Conservation (phyloP, 441 rosid species). For the Adansonia madagascariensis region DNA sequence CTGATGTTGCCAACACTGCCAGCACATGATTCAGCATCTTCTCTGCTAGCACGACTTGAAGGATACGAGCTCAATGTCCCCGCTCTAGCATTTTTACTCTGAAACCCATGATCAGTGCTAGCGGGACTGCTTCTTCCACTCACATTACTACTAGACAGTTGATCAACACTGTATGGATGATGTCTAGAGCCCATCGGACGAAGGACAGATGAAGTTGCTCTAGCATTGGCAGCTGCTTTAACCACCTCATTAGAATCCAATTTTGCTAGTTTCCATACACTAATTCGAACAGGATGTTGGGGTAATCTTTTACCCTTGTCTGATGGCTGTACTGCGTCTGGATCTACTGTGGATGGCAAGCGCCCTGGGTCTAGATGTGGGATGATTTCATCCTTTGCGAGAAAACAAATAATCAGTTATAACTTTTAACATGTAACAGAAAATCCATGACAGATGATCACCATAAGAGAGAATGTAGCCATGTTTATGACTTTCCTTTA, state of each 20-base stretch:
- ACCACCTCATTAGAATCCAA: slow-evolving; percentile 79
- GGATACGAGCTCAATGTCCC: slow-evolving; percentile 58
- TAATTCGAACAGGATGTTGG: slow-evolving; percentile 79
- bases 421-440: not conserved
- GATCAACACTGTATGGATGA: slow-evolving; percentile 56
- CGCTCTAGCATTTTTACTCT: slow-evolving; percentile 36
- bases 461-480: not conserved
- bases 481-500: slow-evolving; percentile 5
- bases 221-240: slow-evolving; percentile 86
- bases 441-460: slow-evolving; percentile 8
- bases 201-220: slow-evolving; percentile 87
- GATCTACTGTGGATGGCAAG: slow-evolving; percentile 79
- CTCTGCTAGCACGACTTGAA: slow-evolving; percentile 62
- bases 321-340: slow-evolving; percentile 51
- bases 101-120: slow-evolving; percentile 55
- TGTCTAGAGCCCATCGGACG: slow-evolving; percentile 62
- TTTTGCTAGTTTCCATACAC: slow-evolving; percentile 95
- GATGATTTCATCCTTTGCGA: slow-evolving; percentile 74
- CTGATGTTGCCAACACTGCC: slow-evolving; percentile 59
- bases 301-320: slow-evolving; percentile 64
- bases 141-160: slow-evolving; percentile 62
- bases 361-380: slow-evolving; percentile 89
- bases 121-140: slow-evolving; percentile 81
- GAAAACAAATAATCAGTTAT: slow-evolving; percentile 19
- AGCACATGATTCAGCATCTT: slow-evolving; percentile 56